These are phyloP conservation scores for Tuber melanosporum DNA, from an alignment of 495 filamentous ascomycete genomes.

Conservation along the genomic window DNA sequence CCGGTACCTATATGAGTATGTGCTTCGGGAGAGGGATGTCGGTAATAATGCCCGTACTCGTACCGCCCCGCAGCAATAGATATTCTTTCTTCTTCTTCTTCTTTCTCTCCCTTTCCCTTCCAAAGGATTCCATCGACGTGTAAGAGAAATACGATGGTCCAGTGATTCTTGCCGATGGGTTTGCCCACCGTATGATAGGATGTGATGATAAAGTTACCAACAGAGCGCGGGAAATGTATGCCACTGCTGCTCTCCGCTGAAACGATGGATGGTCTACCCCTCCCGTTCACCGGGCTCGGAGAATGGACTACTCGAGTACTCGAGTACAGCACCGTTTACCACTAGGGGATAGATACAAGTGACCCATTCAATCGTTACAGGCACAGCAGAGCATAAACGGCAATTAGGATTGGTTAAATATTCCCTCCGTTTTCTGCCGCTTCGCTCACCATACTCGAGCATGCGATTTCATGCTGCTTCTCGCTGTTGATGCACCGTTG, in stretches of 20 bases:
- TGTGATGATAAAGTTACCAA: not conserved
- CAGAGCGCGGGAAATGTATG: not conserved
- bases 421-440: not conserved
- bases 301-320: not conserved
- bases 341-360: not conserved
- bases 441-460: not conserved
- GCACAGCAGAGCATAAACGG: not conserved
- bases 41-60: not conserved
- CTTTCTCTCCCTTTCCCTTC: not conserved
- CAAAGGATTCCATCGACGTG: not conserved
- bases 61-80: not conserved
- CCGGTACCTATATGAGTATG: not conserved
- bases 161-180: not conserved
- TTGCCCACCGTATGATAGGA: not conserved
- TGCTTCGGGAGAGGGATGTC: not conserved
- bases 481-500: not conserved
- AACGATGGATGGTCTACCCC: not conserved
- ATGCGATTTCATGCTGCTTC: not conserved
- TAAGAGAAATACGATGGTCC: not conserved
- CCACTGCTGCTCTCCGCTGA: not conserved
- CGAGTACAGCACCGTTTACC: not conserved
- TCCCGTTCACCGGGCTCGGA: not conserved
- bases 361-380: not conserved
- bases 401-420: not conserved
- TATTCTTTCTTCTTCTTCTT: too few relatives aligned